These are phyloP conservation scores for Beauveria sp. DNA, from an alignment of 2,329 filamentous ascomycete species.

Conservation along the genomic window DNA sequence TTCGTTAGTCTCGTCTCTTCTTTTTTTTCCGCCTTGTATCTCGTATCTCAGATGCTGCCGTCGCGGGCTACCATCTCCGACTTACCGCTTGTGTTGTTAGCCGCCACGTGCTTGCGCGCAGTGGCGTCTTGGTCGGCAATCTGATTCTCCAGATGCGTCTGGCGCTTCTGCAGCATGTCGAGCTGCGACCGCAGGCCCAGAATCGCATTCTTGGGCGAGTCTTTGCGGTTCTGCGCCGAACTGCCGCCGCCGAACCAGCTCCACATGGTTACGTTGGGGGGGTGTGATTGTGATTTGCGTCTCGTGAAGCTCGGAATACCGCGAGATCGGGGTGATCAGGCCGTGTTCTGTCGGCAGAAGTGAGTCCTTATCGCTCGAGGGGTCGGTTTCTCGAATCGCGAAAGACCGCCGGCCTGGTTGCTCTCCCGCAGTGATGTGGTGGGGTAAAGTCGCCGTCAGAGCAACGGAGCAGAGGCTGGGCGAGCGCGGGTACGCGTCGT, in stretches of 20 bases:
- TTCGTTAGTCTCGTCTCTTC: neutral
- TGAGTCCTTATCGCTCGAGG: neutral
- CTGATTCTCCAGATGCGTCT: conserved; percentile 82
- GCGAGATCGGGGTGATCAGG: no score
- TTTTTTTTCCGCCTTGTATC: no score
- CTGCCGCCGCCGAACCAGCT: conserved; percentile 88
- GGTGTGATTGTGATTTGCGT: conserved; percentile 1
- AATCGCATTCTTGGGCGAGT: conserved; percentile 95
- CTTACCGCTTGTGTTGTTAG: conserved; percentile 84
- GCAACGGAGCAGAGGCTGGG: neutral
- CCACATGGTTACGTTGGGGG: conserved; percentile 47
- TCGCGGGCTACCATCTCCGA: conserved; percentile 11
- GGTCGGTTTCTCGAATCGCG: neutral
- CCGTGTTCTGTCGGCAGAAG: neutral
- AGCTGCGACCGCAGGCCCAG: conserved; percentile 79
- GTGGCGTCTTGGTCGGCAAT: conserved; percentile 88
- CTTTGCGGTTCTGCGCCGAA: conserved; percentile 77
- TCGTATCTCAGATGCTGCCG: neutral
- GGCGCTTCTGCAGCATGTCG: conserved; percentile 95
- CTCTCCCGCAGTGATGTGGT: neutral
- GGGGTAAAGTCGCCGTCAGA: conserved; percentile 6
- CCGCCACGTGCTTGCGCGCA: conserved; percentile 75
- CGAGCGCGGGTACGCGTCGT: neutral
- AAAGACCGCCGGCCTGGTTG: neutral
- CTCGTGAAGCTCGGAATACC: neutral